Percentiles rank a stretch among this genome's conserved stretches.
phyloP scores from a whole-genome alignment of 257 asterid species.

The Solanum tarijense region DNA sequence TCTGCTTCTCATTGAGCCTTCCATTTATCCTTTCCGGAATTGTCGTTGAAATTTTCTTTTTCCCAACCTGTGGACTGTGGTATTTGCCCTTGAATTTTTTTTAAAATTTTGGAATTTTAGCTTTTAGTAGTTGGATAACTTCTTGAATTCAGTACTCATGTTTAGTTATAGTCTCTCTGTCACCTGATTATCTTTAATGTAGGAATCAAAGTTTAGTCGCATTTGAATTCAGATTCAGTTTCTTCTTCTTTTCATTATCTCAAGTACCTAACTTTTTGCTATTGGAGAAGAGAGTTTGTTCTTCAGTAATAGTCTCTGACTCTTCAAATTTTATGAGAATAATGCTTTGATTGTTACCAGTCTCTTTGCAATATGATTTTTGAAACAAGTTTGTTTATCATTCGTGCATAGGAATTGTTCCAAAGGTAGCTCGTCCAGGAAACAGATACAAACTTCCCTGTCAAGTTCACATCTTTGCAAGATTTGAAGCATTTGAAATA shows the following conservation, averaged over 20 bases:
- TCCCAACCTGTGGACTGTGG: background rate
- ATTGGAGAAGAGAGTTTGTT: background rate
- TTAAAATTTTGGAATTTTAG: background rate
- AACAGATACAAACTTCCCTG: slow-evolving; percentile 42
- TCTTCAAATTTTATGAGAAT: background rate
- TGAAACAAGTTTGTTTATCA: background rate
- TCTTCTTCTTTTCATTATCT: background rate
- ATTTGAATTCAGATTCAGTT: background rate
- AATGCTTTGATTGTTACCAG: background rate
- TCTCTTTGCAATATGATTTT: background rate
- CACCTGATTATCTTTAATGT: background rate
- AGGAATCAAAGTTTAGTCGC: background rate
- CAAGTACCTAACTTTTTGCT: background rate
- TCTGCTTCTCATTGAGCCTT: background rate
- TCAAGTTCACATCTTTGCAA: slow-evolving; percentile 69
- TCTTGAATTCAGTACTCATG: background rate
- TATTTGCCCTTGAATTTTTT: background rate
- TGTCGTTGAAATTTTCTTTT: background rate
- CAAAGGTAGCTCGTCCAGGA: slow-evolving; percentile 41
- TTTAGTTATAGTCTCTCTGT: background rate
- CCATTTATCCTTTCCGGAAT: background rate
- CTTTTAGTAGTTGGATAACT: background rate
- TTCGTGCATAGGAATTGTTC: slow-evolving; percentile 53
- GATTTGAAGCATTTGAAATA: slow-evolving; percentile 32
- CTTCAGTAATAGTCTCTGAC: background rate